Base-by-base conservation (phyloP, 768 basidiomycete genomes). In the Crepidotus variabilis region DNA sequence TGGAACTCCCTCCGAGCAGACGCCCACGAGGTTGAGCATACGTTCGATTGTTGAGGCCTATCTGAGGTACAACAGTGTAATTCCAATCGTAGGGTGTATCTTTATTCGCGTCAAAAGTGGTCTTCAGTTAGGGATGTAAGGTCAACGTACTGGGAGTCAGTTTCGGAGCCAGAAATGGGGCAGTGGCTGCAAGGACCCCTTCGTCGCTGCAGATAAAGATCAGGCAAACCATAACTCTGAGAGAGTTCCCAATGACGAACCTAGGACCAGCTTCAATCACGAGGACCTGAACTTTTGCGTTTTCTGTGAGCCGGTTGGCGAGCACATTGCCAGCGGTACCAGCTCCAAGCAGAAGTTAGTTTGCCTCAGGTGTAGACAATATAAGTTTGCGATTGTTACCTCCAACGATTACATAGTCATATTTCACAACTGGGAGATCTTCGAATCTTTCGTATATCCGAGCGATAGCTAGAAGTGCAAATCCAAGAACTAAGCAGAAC, bases 311-410 rank as follows among this genome's bases (percentile, higher is more conserved):
- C 6, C 84, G 72, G 11, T 79, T 73, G 0, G 83, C 83, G 10
- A 85, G 67, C 0, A 77, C 81, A 47, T 81, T 82, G 6, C 84
- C 84, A 0, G 81, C 75, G 23, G 81, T 82, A 21, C 84, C 83
- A 33, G 70, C 75, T 67, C 11, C 2, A 24, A 20, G n/a, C n/a
- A 6, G 16, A 10, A n/a, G 22, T 16, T 9, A n/a, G 23, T 13
- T 2, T 16, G n/a, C n/a, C n/a, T n/a, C n/a, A n/a, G n/a, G n/a
- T n/a, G n/a, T 11, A 43, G 11, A 5, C 2, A 11, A 18, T 5
- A 43, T 3, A 5, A 16, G 39, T 11, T 3, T 10, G 45, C 54
- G 57, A 32, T n/a, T n/a, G n/a, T n/a, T 45, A 62, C 61, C 61
- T 46, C 61, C 61, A 35, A 62, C 47, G 39, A 62, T 57, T 13